phyloP scores from a whole-genome alignment of 106 monocot species.

The Cymbidium sinense region DNA sequence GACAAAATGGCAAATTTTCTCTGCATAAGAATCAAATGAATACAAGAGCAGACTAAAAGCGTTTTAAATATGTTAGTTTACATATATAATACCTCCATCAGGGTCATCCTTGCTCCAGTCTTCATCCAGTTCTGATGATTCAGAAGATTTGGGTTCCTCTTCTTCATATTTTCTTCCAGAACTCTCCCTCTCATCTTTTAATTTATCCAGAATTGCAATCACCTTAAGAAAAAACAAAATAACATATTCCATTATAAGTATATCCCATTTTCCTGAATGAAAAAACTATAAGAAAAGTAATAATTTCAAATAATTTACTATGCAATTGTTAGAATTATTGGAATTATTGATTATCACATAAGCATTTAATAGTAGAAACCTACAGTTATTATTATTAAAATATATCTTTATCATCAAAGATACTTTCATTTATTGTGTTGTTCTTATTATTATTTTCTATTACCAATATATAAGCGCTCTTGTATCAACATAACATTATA shows the following conservation, averaged over 20 bases:
- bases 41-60: neutral
- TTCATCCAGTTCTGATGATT: constrained; percentile 15
- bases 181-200: constrained; percentile 33
- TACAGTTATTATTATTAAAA: too few species aligned
- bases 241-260: neutral
- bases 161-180: constrained; percentile 10
- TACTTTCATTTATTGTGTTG: too few species aligned
- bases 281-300: too few species aligned
- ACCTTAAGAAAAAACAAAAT: constrained; percentile 21
- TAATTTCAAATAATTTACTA: too few species aligned
- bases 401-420: too few species aligned
- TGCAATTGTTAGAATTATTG: too few species aligned
- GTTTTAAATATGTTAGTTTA: constrained; percentile 11
- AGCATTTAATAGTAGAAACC: too few species aligned
- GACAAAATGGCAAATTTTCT: too few species aligned
- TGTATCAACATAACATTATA: too few species aligned
- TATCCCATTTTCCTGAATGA: neutral
- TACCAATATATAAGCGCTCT: too few species aligned
- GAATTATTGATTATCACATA: too few species aligned
- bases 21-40: neutral
- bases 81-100: constrained; percentile 29
- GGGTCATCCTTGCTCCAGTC: constrained; percentile 19
- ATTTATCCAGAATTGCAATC: constrained; percentile 38
- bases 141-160: constrained; percentile 1
- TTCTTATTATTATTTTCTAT: too few species aligned